Conservation (phyloP, 202 grass and related monocot species). For the Digitaria exilis region DNA sequence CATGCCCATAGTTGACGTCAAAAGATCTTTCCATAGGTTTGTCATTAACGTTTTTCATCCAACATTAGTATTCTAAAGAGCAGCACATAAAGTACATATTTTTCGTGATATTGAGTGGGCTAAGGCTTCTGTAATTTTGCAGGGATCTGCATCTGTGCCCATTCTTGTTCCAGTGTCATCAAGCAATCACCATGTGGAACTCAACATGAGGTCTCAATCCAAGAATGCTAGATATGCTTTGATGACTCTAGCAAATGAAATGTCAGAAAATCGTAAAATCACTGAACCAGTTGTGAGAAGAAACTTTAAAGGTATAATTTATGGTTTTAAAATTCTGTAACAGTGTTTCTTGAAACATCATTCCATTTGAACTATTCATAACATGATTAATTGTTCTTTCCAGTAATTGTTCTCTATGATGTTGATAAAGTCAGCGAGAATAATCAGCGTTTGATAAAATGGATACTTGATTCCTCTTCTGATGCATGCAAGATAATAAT, state of each 20-base stretch:
- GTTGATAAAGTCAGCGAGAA: constrained; percentile 67
- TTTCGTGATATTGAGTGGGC: constrained; percentile 13
- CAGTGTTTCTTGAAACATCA: background rate
- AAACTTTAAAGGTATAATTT: constrained; percentile 60
- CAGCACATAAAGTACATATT: background rate
- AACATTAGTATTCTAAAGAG: background rate
- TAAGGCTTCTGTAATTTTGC: constrained; percentile 37
- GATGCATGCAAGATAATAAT: constrained; percentile 74
- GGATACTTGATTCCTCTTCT: constrained; percentile 76
- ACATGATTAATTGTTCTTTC: constrained; percentile 37
- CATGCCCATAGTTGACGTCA: background rate
- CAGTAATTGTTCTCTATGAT: constrained; percentile 70
- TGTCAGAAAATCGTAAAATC: constrained; percentile 47
- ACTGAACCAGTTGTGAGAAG: constrained; percentile 44
- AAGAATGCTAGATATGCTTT: constrained; percentile 67
- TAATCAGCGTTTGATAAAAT: constrained; percentile 74
- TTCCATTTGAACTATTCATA: constrained; percentile 33
- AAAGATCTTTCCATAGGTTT: background rate
- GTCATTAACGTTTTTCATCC: background rate
- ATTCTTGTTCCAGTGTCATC: constrained; percentile 63
- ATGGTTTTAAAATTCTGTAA: background rate
- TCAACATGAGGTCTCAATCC: constrained; percentile 56
- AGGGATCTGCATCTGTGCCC: constrained; percentile 50
- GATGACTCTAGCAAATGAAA: constrained; percentile 70
- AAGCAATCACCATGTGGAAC: constrained; percentile 65